Percentiles rank a stretch among this genome's conserved stretches.
phyloP scores from a whole-genome alignment of 805 yeast species.

The Scheffersomyces stipitis region DNA sequence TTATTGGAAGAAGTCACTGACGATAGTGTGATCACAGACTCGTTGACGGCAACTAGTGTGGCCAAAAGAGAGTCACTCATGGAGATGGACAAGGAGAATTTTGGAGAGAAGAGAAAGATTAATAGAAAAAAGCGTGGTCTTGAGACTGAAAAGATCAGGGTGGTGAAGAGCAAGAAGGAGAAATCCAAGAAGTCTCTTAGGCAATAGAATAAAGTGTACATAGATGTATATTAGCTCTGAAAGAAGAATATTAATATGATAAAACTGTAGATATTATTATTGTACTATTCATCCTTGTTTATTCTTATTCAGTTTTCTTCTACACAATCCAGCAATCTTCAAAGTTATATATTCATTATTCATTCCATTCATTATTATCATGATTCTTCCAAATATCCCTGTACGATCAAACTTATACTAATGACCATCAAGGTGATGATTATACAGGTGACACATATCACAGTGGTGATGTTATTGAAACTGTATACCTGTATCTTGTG shows the following conservation, averaged over 20 bases:
- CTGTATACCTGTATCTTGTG: slow-evolving; percentile 41
- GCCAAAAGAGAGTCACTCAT: slow-evolving; percentile 89
- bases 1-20: slow-evolving; percentile 71
- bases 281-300: too few relatives aligned
- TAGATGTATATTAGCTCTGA: slow-evolving; percentile 4
- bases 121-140: slow-evolving; percentile 43
- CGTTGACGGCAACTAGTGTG: slow-evolving; percentile 65
- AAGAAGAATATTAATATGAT: slow-evolving; percentile 14
- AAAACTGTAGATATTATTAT: slow-evolving; percentile 4
- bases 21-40: slow-evolving; percentile 69
- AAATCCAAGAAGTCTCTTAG: neutral
- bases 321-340: too few relatives aligned
- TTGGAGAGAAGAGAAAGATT: slow-evolving; percentile 69
- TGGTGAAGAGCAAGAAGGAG: neutral
- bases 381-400: slow-evolving; percentile 8
- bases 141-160: slow-evolving; percentile 1
- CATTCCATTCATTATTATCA: neutral
- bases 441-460: slow-evolving; percentile 30
- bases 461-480: slow-evolving; percentile 28
- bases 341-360: neutral
- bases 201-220: too few relatives aligned
- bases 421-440: slow-evolving; percentile 36
- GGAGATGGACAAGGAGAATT: slow-evolving; percentile 91
- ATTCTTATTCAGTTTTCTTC: too few relatives aligned
- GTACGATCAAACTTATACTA: slow-evolving; percentile 21